Conservation (phyloP, 768 basidiomycete species). For the Guyanaporus albipodus region DNA sequence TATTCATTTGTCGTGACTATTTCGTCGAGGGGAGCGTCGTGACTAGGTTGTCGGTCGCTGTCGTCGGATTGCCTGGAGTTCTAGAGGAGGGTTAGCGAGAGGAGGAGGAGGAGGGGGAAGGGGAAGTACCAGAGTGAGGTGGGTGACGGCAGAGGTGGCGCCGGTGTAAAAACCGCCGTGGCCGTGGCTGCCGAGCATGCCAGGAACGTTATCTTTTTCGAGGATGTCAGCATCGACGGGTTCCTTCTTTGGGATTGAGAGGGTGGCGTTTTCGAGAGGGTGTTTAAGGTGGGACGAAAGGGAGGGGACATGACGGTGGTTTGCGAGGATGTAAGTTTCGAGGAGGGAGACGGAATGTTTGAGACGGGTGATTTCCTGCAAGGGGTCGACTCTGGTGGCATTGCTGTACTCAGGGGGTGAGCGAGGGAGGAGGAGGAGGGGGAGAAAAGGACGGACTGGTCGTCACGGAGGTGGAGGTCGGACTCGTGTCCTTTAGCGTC, state of each 20-base stretch:
- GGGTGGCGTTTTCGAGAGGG: conserved; percentile 19
- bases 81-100: conserved; percentile 29
- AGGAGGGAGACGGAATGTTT: conserved; percentile 40
- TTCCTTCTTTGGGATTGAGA: conserved; percentile 52
- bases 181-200: conserved; percentile 61
- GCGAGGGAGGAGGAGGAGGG: conserved; percentile 36
- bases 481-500: conserved; percentile 64
- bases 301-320: conserved; percentile 22
- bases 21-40: conserved; percentile 41
- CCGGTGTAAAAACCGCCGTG: conserved; percentile 74
- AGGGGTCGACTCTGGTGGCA: conserved; percentile 35
- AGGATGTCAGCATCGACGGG: conserved; percentile 42
- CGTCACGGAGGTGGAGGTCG: conserved; percentile 53
- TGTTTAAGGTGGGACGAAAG: conserved; percentile 28
- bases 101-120: conserved; percentile 7
- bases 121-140: conserved; percentile 53
- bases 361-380: conserved; percentile 39
- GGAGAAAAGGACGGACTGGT: conserved; percentile 27
- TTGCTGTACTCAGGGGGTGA: conserved; percentile 26
- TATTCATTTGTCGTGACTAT: conserved; percentile 47
- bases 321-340: conserved; percentile 34
- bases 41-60: conserved; percentile 46
- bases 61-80: conserved; percentile 50
- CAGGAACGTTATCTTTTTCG: conserved; percentile 50
- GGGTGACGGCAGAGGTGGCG: conserved; percentile 71